Percentiles rank a stretch among this genome's conserved stretches.
Evolutionary conservation across 495 filamentous ascomycete species (phyloP).

Genomic region (Evernia prunastri): DNA sequence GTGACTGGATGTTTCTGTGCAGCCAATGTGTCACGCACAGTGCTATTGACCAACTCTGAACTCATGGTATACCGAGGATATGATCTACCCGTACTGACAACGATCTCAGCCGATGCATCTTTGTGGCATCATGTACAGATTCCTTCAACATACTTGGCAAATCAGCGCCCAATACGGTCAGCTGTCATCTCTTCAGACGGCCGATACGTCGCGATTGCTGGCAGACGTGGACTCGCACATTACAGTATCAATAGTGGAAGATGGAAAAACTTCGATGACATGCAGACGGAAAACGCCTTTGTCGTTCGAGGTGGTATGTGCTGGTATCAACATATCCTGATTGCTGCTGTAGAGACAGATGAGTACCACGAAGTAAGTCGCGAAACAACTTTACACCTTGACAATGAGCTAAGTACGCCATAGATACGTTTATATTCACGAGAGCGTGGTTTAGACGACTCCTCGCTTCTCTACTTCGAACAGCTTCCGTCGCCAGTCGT

Average conservation of each 20-base stretch:
- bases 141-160: slow-evolving; percentile 72
- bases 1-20: slow-evolving; percentile 84
- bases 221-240: slow-evolving; percentile 85
- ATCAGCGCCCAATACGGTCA: slow-evolving; percentile 87
- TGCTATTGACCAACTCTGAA: slow-evolving; percentile 80
- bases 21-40: slow-evolving; percentile 77
- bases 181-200: slow-evolving; percentile 85
- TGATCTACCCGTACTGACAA: slow-evolving; percentile 79
- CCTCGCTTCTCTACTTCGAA: slow-evolving; percentile 65
- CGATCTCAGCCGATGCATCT: slow-evolving; percentile 85
- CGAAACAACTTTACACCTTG: neutral
- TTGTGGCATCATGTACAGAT: slow-evolving; percentile 90
- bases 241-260: slow-evolving; percentile 91
- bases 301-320: slow-evolving; percentile 93
- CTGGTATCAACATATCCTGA: slow-evolving; percentile 94
- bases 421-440: slow-evolving; percentile 85
- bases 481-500: slow-evolving; percentile 77
- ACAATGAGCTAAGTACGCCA: slow-evolving; percentile 20
- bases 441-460: slow-evolving; percentile 69
- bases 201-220: slow-evolving; percentile 89
- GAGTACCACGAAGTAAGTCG: slow-evolving; percentile 64
- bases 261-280: slow-evolving; percentile 90
- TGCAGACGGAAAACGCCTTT: slow-evolving; percentile 78
- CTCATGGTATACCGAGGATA: slow-evolving; percentile 91
- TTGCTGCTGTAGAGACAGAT: slow-evolving; percentile 85